Evolutionary conservation across 2,329 filamentous ascomycete species (phyloP).

Genomic region (Furcasterigmium furcatum): DNA sequence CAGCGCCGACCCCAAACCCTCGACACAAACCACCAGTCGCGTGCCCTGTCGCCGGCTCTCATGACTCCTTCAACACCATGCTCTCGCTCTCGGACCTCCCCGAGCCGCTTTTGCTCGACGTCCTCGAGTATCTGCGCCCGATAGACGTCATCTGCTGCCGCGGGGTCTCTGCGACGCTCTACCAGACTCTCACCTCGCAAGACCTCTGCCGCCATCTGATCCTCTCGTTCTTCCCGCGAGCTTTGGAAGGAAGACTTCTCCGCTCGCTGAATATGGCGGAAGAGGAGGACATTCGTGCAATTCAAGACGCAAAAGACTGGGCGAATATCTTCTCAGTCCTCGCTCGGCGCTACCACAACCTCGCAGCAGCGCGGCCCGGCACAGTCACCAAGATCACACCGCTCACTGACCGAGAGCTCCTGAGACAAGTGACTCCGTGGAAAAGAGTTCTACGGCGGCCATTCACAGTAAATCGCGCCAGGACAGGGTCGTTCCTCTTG

Average conservation of each 20-base stretch:
- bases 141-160: slow-evolving; percentile 48
- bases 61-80: slow-evolving; percentile 13
- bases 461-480: too few species aligned
- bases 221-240: slow-evolving; percentile 47
- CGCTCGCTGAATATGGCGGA: slow-evolving; percentile 10
- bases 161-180: slow-evolving; percentile 46
- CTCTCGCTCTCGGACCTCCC: slow-evolving; percentile 43
- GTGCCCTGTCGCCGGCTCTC: too few species aligned
- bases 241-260: slow-evolving; percentile 46
- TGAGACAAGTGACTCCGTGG: slow-evolving; percentile 40
- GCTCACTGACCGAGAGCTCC: slow-evolving; percentile 14
- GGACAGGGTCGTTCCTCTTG: slow-evolving; percentile 28
- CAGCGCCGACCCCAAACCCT: too few species aligned
- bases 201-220: slow-evolving; percentile 44
- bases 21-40: too few species aligned
- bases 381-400: slow-evolving; percentile 11
- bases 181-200: slow-evolving; percentile 44
- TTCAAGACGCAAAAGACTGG: slow-evolving; percentile 25
- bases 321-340: slow-evolving; percentile 42
- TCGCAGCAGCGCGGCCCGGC: slow-evolving; percentile 41
- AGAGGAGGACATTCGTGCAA: background rate
- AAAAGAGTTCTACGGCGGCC: slow-evolving; percentile 34
- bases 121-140: slow-evolving; percentile 45
- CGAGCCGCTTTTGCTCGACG: slow-evolving; percentile 55
- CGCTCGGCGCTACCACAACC: slow-evolving; percentile 50